Evolutionary conservation across 176 grass and related monocot species (phyloP).

Genomic region (Poa pratensis): DNA sequence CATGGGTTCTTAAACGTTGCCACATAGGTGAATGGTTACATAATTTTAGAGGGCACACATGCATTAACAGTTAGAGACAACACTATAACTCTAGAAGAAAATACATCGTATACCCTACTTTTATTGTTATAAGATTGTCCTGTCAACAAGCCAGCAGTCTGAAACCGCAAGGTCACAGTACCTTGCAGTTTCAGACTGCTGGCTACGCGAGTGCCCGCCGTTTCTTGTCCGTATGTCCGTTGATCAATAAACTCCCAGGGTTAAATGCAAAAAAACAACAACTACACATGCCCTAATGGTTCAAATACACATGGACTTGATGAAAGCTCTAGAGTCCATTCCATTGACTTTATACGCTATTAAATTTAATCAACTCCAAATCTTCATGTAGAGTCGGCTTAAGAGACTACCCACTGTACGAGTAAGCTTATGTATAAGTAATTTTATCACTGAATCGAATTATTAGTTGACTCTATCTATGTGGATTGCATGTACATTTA

Average conservation of each 20-base stretch:
- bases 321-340: not conserved
- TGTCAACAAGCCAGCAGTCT: too few relatives aligned
- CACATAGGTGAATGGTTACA: not conserved
- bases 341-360: not conserved
- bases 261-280: too few relatives aligned
- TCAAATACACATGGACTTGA: not conserved
- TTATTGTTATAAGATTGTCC: too few relatives aligned
- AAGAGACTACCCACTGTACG: not conserved
- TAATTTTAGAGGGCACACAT: not conserved
- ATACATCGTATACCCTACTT: too few relatives aligned
- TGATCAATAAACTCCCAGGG: too few relatives aligned
- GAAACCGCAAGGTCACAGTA: too few relatives aligned
- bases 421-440: not conserved
- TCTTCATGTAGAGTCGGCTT: not conserved
- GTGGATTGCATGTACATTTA: not conserved
- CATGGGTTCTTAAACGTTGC: not conserved
- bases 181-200: too few relatives aligned
- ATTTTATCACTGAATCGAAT: not conserved
- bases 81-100: too few relatives aligned
- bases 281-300: too few relatives aligned
- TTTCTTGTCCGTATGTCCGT: too few relatives aligned
- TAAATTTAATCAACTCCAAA: not conserved
- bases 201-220: too few relatives aligned
- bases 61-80: not conserved
- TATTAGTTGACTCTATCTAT: not conserved